Conservation (phyloP, 768 basidiomycete genomes). For the Panus rudis region DNA sequence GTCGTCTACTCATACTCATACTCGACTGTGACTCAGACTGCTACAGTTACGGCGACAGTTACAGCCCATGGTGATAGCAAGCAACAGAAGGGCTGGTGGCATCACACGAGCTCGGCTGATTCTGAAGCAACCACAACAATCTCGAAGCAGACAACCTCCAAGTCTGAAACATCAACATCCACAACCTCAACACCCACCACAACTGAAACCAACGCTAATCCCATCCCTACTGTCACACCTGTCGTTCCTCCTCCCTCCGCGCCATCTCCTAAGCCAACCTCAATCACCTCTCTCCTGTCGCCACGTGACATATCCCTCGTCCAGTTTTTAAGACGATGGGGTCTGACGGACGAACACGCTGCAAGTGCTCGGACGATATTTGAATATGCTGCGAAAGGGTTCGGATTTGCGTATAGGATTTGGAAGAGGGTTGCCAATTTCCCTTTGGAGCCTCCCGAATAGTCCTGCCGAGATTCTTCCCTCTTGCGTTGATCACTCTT, state of each 20-base stretch:
- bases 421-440: slow-evolving; percentile 47
- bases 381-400: slow-evolving; percentile 30
- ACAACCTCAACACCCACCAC: background rate
- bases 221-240: background rate
- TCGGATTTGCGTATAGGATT: slow-evolving; percentile 41
- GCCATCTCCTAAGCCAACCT: background rate
- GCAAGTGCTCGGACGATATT: slow-evolving; percentile 25
- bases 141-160: background rate
- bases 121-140: background rate
- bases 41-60: slow-evolving; percentile 10
- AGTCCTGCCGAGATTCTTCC: too few relatives aligned
- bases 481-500: too few relatives aligned
- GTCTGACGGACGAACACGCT: slow-evolving; percentile 20
- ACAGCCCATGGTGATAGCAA: slow-evolving; percentile 10
- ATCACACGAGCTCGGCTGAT: background rate
- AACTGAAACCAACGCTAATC: background rate
- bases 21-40: slow-evolving; percentile 9
- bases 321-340: slow-evolving; percentile 17
- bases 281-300: slow-evolving; percentile 1
- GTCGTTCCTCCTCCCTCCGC: background rate
- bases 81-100: background rate
- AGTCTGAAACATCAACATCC: background rate
- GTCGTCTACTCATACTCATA: slow-evolving; percentile 2
- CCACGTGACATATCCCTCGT: slow-evolving; percentile 25
- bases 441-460: slow-evolving; percentile 45